Evolutionary conservation across 331 rosid species (phyloP).

Genomic region (Spiraea crenata): DNA sequence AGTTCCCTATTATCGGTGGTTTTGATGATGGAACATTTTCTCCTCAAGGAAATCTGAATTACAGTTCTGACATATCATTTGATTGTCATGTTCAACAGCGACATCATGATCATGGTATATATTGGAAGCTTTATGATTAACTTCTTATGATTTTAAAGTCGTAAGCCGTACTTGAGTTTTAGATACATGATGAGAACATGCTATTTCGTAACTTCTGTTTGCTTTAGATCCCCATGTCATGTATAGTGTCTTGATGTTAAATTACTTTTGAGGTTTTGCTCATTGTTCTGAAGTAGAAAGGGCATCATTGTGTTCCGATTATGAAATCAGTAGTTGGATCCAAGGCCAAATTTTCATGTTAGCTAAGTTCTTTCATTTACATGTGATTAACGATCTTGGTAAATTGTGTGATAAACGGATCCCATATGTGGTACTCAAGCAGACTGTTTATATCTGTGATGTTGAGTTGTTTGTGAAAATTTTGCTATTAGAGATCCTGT

Average conservation of each 20-base stretch:
- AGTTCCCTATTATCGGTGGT: slow-evolving; percentile 16
- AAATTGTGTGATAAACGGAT: background rate
- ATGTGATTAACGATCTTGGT: background rate
- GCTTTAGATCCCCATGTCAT: slow-evolving; percentile 1
- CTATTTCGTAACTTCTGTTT: background rate
- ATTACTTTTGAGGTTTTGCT: background rate
- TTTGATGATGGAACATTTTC: slow-evolving; percentile 6
- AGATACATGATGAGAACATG: background rate
- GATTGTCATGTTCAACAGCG: slow-evolving; percentile 26
- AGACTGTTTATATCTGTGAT: background rate
- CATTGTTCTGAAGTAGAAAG: background rate
- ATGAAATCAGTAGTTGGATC: background rate
- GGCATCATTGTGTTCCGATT: background rate
- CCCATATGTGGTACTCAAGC: background rate
- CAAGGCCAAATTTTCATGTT: background rate
- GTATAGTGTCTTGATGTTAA: background rate
- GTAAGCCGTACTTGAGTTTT: background rate
- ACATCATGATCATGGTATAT: slow-evolving; percentile 29
- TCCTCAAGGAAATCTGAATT: slow-evolving; percentile 12
- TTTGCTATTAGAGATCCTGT: background rate
- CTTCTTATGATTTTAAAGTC: background rate
- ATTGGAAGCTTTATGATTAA: background rate
- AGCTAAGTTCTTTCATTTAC: background rate
- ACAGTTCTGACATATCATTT: slow-evolving; percentile 18
- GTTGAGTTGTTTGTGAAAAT: background rate